Evolutionary conservation across 1,284 basidiomycete species (phyloP).

Genomic region (Ceratobasidium sp.): DNA sequence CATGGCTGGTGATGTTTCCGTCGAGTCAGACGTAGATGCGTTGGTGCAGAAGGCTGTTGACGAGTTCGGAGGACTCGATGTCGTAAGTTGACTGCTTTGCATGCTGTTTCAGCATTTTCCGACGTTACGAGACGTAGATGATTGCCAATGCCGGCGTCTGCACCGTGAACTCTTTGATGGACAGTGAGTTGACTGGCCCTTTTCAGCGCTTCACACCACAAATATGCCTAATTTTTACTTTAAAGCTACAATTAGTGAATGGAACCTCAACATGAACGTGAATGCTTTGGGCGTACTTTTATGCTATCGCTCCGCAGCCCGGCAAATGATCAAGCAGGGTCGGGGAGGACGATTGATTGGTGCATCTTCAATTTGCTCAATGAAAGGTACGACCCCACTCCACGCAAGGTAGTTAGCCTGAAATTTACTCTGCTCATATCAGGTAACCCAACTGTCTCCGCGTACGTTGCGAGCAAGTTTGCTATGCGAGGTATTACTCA

Average conservation of each 20-base stretch:
- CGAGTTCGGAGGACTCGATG: conserved; percentile 58
- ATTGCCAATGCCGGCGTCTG: conserved; percentile 53
- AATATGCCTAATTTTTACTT: background rate
- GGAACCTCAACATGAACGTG: conserved; percentile 51
- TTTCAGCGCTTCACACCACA: background rate
- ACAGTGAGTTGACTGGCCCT: conserved; percentile 46
- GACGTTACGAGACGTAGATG: conserved; percentile 49
- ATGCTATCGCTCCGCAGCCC: conserved; percentile 56
- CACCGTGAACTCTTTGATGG: conserved; percentile 46
- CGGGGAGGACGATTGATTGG: conserved; percentile 56
- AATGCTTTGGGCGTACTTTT: conserved; percentile 52
- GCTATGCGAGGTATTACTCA: conserved; percentile 52
- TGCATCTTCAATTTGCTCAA: conserved; percentile 50
- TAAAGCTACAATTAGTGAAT: conserved; percentile 49
- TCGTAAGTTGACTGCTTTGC: conserved; percentile 53
- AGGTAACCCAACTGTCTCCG: conserved; percentile 38
- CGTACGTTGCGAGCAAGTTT: conserved; percentile 51
- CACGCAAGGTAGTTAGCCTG: background rate
- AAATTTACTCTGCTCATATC: background rate
- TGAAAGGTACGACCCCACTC: conserved; percentile 42
- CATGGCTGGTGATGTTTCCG: conserved; percentile 57
- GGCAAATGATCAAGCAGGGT: conserved; percentile 57
- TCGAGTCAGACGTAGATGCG: conserved; percentile 58
- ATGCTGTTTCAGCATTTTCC: too few species aligned
- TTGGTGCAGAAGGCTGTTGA: conserved; percentile 57